Percentiles rank a stretch among this genome's conserved stretches.
These are phyloP conservation scores for Umbelopsis ramanniana DNA, from an alignment of 192 early-diverging fungal species.

Conservation along the genomic window DNA sequence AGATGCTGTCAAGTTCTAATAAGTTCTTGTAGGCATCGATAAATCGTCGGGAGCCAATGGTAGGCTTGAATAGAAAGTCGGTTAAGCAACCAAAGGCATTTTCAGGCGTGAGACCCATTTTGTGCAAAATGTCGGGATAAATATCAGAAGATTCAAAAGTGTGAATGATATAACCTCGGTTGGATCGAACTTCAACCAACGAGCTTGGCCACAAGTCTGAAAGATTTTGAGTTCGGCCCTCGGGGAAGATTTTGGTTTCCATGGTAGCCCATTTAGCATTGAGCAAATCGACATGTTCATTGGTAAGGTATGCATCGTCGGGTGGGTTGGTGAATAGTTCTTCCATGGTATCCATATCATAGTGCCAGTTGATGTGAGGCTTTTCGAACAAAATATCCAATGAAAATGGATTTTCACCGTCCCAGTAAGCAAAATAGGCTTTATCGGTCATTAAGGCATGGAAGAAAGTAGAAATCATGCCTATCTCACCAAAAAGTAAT, in stretches of 20 bases:
- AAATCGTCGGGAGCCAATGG: slow-evolving; percentile 37
- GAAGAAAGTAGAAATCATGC: slow-evolving; percentile 53
- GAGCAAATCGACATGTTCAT: slow-evolving; percentile 31
- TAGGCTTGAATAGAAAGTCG: slow-evolving; percentile 48
- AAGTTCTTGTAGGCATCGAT: slow-evolving; percentile 41
- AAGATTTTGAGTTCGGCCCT: slow-evolving; percentile 38
- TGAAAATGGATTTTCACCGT: slow-evolving; percentile 38
- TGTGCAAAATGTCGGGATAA: slow-evolving; percentile 33
- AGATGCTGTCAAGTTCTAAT: slow-evolving; percentile 41
- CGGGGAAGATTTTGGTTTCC: slow-evolving; percentile 28
- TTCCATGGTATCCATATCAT: slow-evolving; percentile 32
- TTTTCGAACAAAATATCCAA: slow-evolving; percentile 44
- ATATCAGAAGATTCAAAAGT: slow-evolving; percentile 39
- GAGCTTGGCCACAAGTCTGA: slow-evolving; percentile 35
- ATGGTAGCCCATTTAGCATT: slow-evolving; percentile 33
- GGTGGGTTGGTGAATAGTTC: slow-evolving; percentile 19
- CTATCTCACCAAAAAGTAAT: slow-evolving; percentile 19
- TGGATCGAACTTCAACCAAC: slow-evolving; percentile 43
- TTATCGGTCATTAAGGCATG: slow-evolving; percentile 46
- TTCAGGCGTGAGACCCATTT: slow-evolving; percentile 42
- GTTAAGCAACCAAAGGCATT: slow-evolving; percentile 49
- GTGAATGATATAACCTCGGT: slow-evolving; percentile 46
- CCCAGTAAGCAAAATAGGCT: slow-evolving; percentile 48
- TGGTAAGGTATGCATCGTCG: slow-evolving; percentile 22
- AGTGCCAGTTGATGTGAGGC: slow-evolving; percentile 47